Percentiles rank a stretch among this genome's conserved stretches.
Conservation (phyloP, 495 filamentous ascomycete genomes). For the Podospora appendiculata region DNA sequence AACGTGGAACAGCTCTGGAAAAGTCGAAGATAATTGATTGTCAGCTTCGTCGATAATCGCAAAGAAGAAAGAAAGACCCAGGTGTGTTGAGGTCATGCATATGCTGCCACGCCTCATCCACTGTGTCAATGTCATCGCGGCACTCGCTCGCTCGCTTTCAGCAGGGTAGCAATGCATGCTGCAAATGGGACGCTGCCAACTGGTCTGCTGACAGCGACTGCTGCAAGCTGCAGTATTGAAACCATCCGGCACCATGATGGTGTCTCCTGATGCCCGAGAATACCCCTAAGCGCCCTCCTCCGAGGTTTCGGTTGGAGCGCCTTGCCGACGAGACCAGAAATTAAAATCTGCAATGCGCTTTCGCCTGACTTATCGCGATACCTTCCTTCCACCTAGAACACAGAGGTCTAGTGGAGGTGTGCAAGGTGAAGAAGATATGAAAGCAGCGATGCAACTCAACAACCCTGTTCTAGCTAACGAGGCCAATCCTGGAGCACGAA, state of each 20-base stretch:
- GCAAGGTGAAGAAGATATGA: slow-evolving; percentile 7
- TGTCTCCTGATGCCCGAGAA: neutral
- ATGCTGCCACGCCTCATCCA: slow-evolving; percentile 1
- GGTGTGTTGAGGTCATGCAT: slow-evolving; percentile 9
- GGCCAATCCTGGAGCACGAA: neutral
- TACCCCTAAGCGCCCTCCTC: slow-evolving; percentile 6
- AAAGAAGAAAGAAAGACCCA: neutral
- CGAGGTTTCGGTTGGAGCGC: neutral
- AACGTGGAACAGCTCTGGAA: neutral
- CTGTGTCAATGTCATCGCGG: neutral
- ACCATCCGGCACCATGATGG: neutral
- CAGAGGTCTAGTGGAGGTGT: slow-evolving; percentile 1
- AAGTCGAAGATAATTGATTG: neutral
- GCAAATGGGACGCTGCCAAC: slow-evolving; percentile 12
- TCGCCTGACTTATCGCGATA: too few relatives aligned
- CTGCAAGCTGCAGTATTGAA: neutral
- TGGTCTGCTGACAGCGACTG: slow-evolving; percentile 7
- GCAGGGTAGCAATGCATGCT: neutral
- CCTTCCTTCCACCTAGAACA: neutral
- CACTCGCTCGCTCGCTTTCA: neutral
- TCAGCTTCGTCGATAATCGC: neutral
- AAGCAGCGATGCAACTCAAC: slow-evolving; percentile 1
- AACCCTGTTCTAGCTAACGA: neutral
- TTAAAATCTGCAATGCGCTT: too few relatives aligned
- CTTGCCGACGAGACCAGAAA: slow-evolving; percentile 1